These are phyloP conservation scores for Zelopaecilomyces penicillatus DNA, from an alignment of 2,329 filamentous ascomycete species.

Conservation along the genomic window DNA sequence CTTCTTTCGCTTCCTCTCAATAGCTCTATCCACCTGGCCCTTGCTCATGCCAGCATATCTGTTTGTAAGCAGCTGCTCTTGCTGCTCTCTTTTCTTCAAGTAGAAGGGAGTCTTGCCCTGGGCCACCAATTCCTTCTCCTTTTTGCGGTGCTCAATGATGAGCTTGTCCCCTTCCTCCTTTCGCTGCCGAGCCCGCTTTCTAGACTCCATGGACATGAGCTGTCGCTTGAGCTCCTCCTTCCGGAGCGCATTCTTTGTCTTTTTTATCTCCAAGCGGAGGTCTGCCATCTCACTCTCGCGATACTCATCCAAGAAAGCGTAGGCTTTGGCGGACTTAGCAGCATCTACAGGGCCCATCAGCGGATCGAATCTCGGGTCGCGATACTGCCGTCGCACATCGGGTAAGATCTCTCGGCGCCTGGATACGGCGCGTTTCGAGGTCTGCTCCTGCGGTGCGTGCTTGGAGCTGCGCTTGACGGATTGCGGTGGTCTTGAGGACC, in stretches of 20 bases:
- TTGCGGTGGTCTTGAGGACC: constrained; percentile 10
- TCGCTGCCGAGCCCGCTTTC: constrained; percentile 59
- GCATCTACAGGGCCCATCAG: constrained; percentile 46
- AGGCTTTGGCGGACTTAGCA: constrained; percentile 58
- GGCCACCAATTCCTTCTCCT: constrained; percentile 76
- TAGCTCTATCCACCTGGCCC: constrained; percentile 72
- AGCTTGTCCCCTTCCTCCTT: constrained; percentile 65
- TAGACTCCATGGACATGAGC: constrained; percentile 71
- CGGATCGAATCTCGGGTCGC: constrained; percentile 86
- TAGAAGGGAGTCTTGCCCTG: constrained; percentile 92
- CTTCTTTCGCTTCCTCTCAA: constrained; percentile 88
- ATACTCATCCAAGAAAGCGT: constrained; percentile 84
- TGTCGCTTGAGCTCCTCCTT: constrained; percentile 65
- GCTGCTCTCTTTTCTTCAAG: constrained; percentile 85
- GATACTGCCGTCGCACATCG: constrained; percentile 47
- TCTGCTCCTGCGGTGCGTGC: constrained; percentile 77
- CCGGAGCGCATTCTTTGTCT: constrained; percentile 52
- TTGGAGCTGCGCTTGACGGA: constrained; percentile 53
- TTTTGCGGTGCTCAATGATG: constrained; percentile 64
- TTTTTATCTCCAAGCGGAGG: constrained; percentile 58
- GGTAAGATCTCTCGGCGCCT: constrained; percentile 67
- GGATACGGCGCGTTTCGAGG: constrained; percentile 75
- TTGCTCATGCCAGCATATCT: constrained; percentile 78
- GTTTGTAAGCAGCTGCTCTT: constrained; percentile 73
- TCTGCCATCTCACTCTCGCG: constrained; percentile 73